Evolutionary conservation across 768 basidiomycete species (phyloP).

Genomic region (Leccinum rimulosum): DNA sequence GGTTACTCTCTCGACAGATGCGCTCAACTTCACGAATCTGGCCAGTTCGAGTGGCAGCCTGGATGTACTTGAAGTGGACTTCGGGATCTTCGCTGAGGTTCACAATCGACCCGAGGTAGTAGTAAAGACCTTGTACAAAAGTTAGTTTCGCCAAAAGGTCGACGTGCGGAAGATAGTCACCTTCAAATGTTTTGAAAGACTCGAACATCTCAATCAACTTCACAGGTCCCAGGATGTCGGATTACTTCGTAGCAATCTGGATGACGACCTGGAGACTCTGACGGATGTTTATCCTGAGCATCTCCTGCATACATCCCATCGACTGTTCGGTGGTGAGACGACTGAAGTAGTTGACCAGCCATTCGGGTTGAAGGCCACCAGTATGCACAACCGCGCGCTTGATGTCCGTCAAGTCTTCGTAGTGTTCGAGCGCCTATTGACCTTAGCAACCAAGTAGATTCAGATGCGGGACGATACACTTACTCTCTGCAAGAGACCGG

Average conservation of each 20-base stretch:
- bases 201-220: slow-evolving; percentile 99
- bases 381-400: slow-evolving; percentile 97
- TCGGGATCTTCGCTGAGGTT: slow-evolving; percentile 95
- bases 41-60: slow-evolving; percentile 95
- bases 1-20: slow-evolving; percentile 95
- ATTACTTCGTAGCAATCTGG: slow-evolving; percentile 98
- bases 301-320: slow-evolving; percentile 93
- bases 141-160: not conserved
- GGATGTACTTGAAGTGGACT: slow-evolving; percentile 99
- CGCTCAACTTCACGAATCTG: slow-evolving; percentile 99
- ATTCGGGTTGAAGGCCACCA: slow-evolving; percentile 82
- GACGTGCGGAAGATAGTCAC: slow-evolving; percentile 32
- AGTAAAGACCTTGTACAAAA: slow-evolving; percentile 72
- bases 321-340: slow-evolving; percentile 96
- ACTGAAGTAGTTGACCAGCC: slow-evolving; percentile 97
- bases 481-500: slow-evolving; percentile 90
- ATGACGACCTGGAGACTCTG: slow-evolving; percentile 96
- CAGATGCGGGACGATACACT: slow-evolving; percentile 24
- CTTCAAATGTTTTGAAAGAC: slow-evolving; percentile 95
- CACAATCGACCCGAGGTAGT: slow-evolving; percentile 97
- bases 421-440: slow-evolving; percentile 91
- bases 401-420: slow-evolving; percentile 97
- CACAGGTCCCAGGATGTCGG: slow-evolving; percentile 94
- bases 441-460: slow-evolving; percentile 7
- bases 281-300: slow-evolving; percentile 94